These are phyloP conservation scores for Leucocoprinus leucothites DNA, from an alignment of 768 basidiomycete species.

Conservation along the genomic window DNA sequence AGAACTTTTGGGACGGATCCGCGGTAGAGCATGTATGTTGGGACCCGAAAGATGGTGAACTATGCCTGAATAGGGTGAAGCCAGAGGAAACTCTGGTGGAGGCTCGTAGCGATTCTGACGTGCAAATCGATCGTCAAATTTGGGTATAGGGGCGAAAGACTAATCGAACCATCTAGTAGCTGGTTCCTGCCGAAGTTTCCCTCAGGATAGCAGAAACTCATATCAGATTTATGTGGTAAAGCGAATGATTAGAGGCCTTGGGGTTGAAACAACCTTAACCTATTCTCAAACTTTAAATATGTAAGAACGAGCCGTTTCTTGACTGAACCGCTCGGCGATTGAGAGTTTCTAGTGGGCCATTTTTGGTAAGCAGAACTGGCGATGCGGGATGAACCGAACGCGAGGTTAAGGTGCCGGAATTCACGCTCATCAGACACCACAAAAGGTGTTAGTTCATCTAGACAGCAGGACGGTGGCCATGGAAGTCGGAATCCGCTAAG, in stretches of 20 bases:
- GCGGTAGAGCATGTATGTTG: constrained; percentile 82
- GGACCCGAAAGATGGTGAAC: constrained; percentile 91
- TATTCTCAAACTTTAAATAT: constrained; percentile 82
- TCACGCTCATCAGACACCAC: constrained; percentile 83
- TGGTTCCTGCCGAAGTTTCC: constrained; percentile 92
- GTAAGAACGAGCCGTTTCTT: constrained; percentile 84
- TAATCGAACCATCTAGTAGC: constrained; percentile 94
- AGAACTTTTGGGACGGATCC: constrained; percentile 70
- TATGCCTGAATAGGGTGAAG: constrained; percentile 88
- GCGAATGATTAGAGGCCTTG: constrained; percentile 92
- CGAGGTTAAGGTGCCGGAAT: constrained; percentile 78
- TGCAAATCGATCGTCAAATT: constrained; percentile 95
- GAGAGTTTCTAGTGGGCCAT: constrained; percentile 81
- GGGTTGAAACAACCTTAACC: constrained; percentile 87
- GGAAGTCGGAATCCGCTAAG: constrained; percentile 84
- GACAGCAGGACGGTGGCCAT: constrained; percentile 88
- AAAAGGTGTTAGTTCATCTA: constrained; percentile 85
- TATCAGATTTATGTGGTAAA: constrained; percentile 67
- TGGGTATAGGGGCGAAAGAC: constrained; percentile 96
- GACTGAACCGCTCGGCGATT: constrained; percentile 78
- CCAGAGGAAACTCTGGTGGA: constrained; percentile 97
- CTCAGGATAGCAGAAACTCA: constrained; percentile 57
- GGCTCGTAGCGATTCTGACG: constrained; percentile 94
- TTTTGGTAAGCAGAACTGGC: constrained; percentile 72
- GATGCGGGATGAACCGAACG: constrained; percentile 70